phyloP scores from a whole-genome alignment of 2,329 filamentous ascomycete species.

The Aspergillus sp. region DNA sequence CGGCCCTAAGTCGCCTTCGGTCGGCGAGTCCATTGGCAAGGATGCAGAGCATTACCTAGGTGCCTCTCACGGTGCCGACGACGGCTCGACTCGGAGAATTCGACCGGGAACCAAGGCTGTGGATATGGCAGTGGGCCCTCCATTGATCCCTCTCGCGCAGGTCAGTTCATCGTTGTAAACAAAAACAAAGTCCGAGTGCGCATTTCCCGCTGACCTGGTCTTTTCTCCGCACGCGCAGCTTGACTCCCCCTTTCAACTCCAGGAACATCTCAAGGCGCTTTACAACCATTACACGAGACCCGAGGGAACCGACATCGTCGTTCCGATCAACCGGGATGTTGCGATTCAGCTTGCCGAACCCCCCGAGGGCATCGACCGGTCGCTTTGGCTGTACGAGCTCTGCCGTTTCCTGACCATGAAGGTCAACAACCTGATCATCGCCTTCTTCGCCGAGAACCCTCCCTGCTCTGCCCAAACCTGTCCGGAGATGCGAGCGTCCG shows the following conservation, averaged over 20 bases:
- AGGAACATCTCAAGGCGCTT: conserved; percentile 92
- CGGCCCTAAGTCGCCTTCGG: conserved; percentile 71
- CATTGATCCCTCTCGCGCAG: conserved; percentile 80
- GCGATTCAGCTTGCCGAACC: conserved; percentile 75
- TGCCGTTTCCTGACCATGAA: conserved; percentile 94
- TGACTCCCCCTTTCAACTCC: conserved; percentile 94
- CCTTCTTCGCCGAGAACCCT: conserved; percentile 86
- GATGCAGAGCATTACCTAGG: conserved; percentile 57
- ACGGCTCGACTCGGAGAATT: conserved; percentile 78
- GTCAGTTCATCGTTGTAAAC: conserved; percentile 49
- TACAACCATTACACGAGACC: conserved; percentile 78
- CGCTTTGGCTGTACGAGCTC: conserved; percentile 96
- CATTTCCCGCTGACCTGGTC: neutral
- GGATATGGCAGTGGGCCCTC: conserved; percentile 90
- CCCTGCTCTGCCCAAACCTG: conserved; percentile 88
- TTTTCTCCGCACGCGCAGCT: conserved; percentile 58
- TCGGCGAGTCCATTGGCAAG: conserved; percentile 60
- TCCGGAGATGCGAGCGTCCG: conserved; percentile 95
- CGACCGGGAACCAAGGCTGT: conserved; percentile 87
- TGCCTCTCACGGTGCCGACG: conserved; percentile 60
- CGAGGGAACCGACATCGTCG: conserved; percentile 56
- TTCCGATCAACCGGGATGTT: conserved; percentile 72
- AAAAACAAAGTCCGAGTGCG: neutral
- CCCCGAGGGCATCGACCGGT: conserved; percentile 77
- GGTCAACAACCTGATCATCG: conserved; percentile 87